A percentile compares a stretch with the other conserved stretches of the same genome.
These are phyloP conservation scores for Citropsis articulata DNA, from an alignment of 345 rosid genomes.

Conservation along the genomic window DNA sequence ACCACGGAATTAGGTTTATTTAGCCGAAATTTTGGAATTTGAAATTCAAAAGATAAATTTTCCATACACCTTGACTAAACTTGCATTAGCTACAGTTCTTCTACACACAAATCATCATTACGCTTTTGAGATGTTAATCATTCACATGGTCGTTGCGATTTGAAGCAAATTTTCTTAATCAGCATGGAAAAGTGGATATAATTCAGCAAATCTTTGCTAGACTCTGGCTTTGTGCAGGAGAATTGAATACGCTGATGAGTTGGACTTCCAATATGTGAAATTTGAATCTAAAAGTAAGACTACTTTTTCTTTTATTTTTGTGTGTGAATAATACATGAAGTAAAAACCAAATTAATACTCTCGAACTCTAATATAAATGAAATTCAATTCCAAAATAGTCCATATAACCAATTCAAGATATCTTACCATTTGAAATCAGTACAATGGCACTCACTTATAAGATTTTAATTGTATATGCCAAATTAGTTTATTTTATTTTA, in stretches of 20 bases:
- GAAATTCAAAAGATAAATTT: background rate
- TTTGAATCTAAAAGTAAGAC: background rate
- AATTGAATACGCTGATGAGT: background rate
- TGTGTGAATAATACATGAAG: background rate
- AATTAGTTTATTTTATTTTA: too few relatives aligned
- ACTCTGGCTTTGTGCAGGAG: background rate
- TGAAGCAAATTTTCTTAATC: background rate
- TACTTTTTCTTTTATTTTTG: background rate
- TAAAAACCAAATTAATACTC: too few relatives aligned
- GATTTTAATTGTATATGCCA: too few relatives aligned
- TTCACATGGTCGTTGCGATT: background rate
- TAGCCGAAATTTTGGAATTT: conserved; percentile 11
- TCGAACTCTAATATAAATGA: background rate
- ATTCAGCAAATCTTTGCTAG: background rate
- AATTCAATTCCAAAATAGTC: background rate
- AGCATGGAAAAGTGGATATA: background rate
- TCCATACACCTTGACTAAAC: conserved; percentile 8
- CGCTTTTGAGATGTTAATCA: background rate
- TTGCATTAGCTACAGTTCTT: background rate
- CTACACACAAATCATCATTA: background rate
- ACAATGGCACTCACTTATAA: too few relatives aligned
- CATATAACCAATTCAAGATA: background rate
- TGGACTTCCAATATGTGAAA: background rate
- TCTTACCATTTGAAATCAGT: too few relatives aligned
- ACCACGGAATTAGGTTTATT: background rate